Base-by-base conservation (phyloP, 1,284 basidiomycete genomes). In the Stereum hirsutum region DNA sequence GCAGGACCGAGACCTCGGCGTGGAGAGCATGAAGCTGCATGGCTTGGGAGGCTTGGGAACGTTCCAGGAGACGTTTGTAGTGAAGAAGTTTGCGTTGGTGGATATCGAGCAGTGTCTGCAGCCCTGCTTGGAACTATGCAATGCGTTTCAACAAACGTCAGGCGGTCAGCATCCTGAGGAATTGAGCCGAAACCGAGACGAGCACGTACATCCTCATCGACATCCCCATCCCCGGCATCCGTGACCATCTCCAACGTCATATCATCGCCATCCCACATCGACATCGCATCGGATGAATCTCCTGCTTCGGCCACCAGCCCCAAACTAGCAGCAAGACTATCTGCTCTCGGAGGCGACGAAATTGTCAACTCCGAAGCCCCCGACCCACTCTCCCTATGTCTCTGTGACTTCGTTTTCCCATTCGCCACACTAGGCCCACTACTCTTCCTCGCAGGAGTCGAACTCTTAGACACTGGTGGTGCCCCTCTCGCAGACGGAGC, bases 11-110 rank as follows among this genome's bases (percentile, higher is more conserved):
- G 5, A 86, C 64, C 54, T 89, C 83, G 2, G 82, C 84, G 57
- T 88, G 85, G 2, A 89, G 63, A 0, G 86, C 85, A 52, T 88
- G 85, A 2, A 88, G 66, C 53, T 89, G 85, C 1, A 84, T 79
- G 0, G 86, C 83, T 2, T 81, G 72, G 6, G 78, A 77, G 1
- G 80, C 77, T 52, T 89, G 85, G 1, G 83, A 72, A 35, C 81
- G 80, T 53, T 88, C 84, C 8, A 89, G 70, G 1, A 89, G 68
- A 2, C 85, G 73, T 53, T 80, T 85, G 60, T 84, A 81, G 47
- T 80, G 75, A n/a, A 77, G 68, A 19, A 86, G 69, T 52, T 80
- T 81, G 42, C 69, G 67, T 7, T 75, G 66, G 55, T 88, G 81
- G 34, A 83, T 60, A 10, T 63, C 60, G n/a, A 75, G 64, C 37